These are phyloP conservation scores for Chenopodium album DNA, from an alignment of 148 eudicot genomes.

Conservation along the genomic window DNA sequence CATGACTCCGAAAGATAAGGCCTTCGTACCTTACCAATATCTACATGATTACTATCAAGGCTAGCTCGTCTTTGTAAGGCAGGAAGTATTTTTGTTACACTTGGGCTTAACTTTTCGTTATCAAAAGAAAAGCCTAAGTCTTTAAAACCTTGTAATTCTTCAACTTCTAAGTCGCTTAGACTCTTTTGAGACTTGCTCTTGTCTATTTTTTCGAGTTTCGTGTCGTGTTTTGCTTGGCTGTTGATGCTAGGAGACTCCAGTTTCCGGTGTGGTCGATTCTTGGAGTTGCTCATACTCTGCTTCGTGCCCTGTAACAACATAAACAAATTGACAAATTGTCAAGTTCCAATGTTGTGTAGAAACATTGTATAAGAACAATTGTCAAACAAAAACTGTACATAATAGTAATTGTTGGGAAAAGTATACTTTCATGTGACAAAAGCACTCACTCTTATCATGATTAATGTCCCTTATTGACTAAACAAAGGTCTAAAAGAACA, in stretches of 20 bases:
- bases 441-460: not conserved
- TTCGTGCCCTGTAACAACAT: slow-evolving; percentile 41
- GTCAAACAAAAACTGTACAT: not conserved
- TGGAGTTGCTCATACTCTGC: slow-evolving; percentile 39
- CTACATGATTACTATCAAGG: slow-evolving; percentile 16
- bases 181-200: slow-evolving; percentile 35
- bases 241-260: slow-evolving; percentile 26
- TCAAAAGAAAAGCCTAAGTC: slow-evolving; percentile 42
- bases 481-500: not conserved
- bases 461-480: slow-evolving; percentile 1
- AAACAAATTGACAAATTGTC: not conserved
- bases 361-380: not conserved
- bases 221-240: slow-evolving; percentile 11
- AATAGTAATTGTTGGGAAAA: not conserved
- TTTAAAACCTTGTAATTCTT: slow-evolving; percentile 36
- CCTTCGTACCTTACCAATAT: slow-evolving; percentile 9
- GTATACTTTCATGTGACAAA: not conserved
- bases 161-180: slow-evolving; percentile 27
- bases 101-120: slow-evolving; percentile 29
- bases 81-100: slow-evolving; percentile 28
- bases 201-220: slow-evolving; percentile 22
- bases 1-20: slow-evolving; percentile 34
- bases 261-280: slow-evolving; percentile 34
- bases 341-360: slow-evolving; percentile 18
- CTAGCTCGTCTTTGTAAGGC: slow-evolving; percentile 39